Evolutionary conservation across 805 yeast species (phyloP), one percentile per base, ranked within the genome.

Genomic region (Saccharomycopsis microspora): DNA sequence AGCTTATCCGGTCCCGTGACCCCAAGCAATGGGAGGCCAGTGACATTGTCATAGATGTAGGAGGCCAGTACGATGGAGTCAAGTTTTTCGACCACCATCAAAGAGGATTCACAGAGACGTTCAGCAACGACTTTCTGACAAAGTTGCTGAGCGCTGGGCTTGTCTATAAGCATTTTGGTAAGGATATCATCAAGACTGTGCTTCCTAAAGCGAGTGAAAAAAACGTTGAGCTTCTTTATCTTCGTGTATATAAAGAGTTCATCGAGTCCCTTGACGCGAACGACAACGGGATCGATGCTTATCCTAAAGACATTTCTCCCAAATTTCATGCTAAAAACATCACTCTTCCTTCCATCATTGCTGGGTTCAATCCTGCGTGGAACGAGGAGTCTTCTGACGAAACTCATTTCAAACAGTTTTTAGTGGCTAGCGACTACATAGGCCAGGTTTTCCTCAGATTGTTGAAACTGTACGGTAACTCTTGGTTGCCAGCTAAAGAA

Each of bases 21-120:
- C 83, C 89, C 6, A 76, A 69, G 10, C 82, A 78, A 48, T 84
- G 96, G 83, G 96, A 85, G 55, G 70, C 68, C 41, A 79, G 94
- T 58, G 97, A 90, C 63, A 84, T 93, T 49, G 95, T 93, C 34
- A 90, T 93, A 48, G 98, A 93, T 66, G 98, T 93, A 45, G 76
- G 94, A 60, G 98, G 95, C 9, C 73, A 84, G 61, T 93, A 89
- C 64, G 96, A 88, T 61, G 85, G 83, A 9, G 70, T 69, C 39
- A 89, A 89, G 66, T 85, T 72, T 63, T 90, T 86, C 63, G 98
- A 93, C 63, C 98, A 93, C 62, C 98, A 93, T 67, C 98, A 93
- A 69, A 77, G 97, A 54, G 97, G 84, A 19, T 93, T 93, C 60
- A 66, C 67, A 32, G 89, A 83, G 56, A 78, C 83, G 4, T 90